Conservation (phyloP, 768 basidiomycete genomes). For the Lyophyllum atratum region DNA sequence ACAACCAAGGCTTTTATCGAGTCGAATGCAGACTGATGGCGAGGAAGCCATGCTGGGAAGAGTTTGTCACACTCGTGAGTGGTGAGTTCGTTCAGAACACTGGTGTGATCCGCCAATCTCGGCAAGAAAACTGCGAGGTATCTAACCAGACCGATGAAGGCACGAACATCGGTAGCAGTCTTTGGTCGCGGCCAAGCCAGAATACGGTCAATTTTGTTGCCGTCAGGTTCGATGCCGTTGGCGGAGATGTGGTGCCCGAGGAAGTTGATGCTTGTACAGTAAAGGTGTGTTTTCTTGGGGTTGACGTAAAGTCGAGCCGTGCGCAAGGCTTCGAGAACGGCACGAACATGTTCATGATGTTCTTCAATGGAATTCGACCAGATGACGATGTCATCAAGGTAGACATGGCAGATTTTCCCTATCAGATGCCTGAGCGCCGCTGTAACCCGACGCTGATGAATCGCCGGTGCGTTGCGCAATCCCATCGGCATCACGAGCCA, state of each 20-base stretch:
- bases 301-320: neutral
- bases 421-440: neutral
- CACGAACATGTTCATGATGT: neutral
- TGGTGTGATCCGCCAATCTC: neutral
- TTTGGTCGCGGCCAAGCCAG: conserved; percentile 27
- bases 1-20: neutral
- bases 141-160: conserved; percentile 19
- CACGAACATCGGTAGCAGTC: conserved; percentile 8
- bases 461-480: neutral
- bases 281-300: neutral
- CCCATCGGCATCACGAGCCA: neutral
- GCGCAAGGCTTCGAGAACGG: neutral
- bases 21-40: neutral
- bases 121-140: conserved; percentile 19
- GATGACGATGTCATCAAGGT: neutral
- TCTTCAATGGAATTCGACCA: neutral
- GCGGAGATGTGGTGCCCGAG: conserved; percentile 38
- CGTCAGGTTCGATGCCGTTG: conserved; percentile 27
- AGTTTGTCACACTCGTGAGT: neutral
- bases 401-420: neutral
- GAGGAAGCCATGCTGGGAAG: neutral
- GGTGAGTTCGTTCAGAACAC: neutral
- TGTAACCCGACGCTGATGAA: neutral
- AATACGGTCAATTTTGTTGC: conserved; percentile 26
- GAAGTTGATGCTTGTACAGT: conserved; percentile 22